phyloP scores from a whole-genome alignment of 441 rosid species.

The Viola pubescens region DNA sequence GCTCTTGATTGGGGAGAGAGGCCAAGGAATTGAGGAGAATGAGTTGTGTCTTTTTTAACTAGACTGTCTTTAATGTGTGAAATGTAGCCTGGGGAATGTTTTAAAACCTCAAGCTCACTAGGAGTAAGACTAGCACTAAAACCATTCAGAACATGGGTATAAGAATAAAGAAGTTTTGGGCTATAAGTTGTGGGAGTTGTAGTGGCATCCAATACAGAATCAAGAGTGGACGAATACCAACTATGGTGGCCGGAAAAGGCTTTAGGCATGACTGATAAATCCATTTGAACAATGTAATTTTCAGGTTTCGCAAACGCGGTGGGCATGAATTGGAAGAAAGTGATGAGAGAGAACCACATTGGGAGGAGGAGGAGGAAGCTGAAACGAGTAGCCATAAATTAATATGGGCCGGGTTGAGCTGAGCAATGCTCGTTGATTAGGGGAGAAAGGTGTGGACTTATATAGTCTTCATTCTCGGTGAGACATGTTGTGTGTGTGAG shows the following conservation, averaged over 20 bases:
- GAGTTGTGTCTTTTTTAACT: background rate
- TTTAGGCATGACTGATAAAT: slow-evolving; percentile 15
- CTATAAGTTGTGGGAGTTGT: background rate
- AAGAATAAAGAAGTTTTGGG: slow-evolving; percentile 8
- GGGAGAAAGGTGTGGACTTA: no score
- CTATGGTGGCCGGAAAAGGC: slow-evolving; percentile 11
- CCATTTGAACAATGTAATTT: slow-evolving; percentile 18
- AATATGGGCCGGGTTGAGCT: background rate
- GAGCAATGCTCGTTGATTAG: background rate
- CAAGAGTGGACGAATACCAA: slow-evolving; percentile 17
- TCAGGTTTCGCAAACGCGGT: slow-evolving; percentile 5
- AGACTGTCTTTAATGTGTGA: background rate
- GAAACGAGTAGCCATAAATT: background rate
- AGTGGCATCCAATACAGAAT: slow-evolving; percentile 1
- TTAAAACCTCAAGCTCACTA: slow-evolving; percentile 7
- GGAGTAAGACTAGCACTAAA: slow-evolving; percentile 11
- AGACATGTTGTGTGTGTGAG: no score
- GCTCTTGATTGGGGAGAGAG: background rate
- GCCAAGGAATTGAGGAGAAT: background rate
- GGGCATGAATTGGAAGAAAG: background rate
- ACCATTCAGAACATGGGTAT: slow-evolving; percentile 5
- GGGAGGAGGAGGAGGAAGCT: background rate
- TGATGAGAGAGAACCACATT: background rate
- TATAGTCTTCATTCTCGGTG: no score
- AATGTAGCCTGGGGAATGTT: background rate